These are phyloP conservation scores for Murraya koenigii DNA, from an alignment of 345 rosid genomes.

Conservation along the genomic window DNA sequence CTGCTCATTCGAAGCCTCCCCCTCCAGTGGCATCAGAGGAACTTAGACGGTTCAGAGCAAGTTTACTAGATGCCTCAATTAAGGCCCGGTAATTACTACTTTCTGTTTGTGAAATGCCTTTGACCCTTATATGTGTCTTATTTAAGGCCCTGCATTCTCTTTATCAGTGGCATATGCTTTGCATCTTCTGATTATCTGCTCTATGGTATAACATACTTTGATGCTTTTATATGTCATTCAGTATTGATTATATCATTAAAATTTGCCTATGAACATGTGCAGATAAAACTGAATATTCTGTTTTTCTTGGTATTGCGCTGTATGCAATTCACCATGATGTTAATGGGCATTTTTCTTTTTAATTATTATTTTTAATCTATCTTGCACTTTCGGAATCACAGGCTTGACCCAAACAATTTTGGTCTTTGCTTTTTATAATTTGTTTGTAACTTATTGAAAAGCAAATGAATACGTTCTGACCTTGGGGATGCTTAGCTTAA, in stretches of 20 bases:
- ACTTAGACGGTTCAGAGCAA: slow-evolving; percentile 41
- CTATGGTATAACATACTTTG: neutral
- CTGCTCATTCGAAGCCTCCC: slow-evolving; percentile 40
- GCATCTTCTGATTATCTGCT: neutral
- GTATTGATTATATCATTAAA: neutral
- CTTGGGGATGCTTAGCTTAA: neutral
- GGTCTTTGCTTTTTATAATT: neutral
- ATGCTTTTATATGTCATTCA: slow-evolving; percentile 16
- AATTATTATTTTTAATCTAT: neutral
- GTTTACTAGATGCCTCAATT: slow-evolving; percentile 26
- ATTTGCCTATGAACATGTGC: neutral
- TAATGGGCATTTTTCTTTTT: neutral
- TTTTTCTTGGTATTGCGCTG: neutral
- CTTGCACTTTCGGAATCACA: neutral
- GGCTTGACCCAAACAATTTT: neutral
- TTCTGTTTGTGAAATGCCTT: neutral
- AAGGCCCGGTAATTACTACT: slow-evolving; percentile 45
- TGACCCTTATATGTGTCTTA: slow-evolving; percentile 3
- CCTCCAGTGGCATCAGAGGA: slow-evolving; percentile 44
- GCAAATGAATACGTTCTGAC: neutral
- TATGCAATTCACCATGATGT: neutral
- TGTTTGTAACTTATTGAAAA: neutral
- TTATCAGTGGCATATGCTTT: neutral
- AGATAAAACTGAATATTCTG: neutral
- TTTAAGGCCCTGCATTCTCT: neutral